Evolutionary conservation across 2,329 filamentous ascomycete species (phyloP).

Genomic region (Phialophora tarda): DNA sequence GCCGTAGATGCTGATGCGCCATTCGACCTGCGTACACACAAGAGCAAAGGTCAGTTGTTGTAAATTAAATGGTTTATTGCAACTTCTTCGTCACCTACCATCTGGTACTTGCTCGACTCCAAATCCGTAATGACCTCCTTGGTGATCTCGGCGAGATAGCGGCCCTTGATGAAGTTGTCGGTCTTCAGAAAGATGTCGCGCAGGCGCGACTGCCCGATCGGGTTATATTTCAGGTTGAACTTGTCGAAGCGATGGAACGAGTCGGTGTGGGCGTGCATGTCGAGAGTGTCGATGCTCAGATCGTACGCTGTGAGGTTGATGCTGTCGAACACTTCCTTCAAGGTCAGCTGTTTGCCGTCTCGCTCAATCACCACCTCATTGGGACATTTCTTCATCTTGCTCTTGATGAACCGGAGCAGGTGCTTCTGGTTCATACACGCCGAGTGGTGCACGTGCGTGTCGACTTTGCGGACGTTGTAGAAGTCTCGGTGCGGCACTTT

Average conservation of each 20-base stretch:
- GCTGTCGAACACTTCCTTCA: slow-evolving; percentile 93
- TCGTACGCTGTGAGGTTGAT: slow-evolving; percentile 98
- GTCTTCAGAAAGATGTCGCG: slow-evolving; percentile 99
- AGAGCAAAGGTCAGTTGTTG: not conserved
- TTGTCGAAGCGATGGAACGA: slow-evolving; percentile 99
- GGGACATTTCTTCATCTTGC: slow-evolving; percentile 98
- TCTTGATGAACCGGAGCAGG: slow-evolving; percentile 96
- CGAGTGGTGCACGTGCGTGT: slow-evolving; percentile 98
- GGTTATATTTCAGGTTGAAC: slow-evolving; percentile 99
- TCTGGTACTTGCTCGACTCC: slow-evolving; percentile 98
- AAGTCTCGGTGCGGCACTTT: slow-evolving; percentile 97
- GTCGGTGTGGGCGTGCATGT: slow-evolving; percentile 99
- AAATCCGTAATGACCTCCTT: slow-evolving; percentile 97
- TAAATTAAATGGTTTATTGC: not conserved
- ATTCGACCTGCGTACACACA: slow-evolving; percentile 66
- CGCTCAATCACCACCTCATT: slow-evolving; percentile 92
- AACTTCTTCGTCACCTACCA: slow-evolving; percentile 59
- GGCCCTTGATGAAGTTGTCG: slow-evolving; percentile 94
- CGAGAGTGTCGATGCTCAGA: slow-evolving; percentile 94
- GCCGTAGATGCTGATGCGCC: slow-evolving; percentile 97
- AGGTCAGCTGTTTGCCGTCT: slow-evolving; percentile 88
- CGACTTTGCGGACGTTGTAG: slow-evolving; percentile 98
- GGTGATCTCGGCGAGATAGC: slow-evolving; percentile 95
- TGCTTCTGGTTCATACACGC: slow-evolving; percentile 99
- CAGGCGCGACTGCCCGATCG: slow-evolving; percentile 90